Evolutionary conservation across 2,329 filamentous ascomycete genomes (phyloP), one percentile per base, ranked within the genome.

Genomic region (Massarina eburnea): DNA sequence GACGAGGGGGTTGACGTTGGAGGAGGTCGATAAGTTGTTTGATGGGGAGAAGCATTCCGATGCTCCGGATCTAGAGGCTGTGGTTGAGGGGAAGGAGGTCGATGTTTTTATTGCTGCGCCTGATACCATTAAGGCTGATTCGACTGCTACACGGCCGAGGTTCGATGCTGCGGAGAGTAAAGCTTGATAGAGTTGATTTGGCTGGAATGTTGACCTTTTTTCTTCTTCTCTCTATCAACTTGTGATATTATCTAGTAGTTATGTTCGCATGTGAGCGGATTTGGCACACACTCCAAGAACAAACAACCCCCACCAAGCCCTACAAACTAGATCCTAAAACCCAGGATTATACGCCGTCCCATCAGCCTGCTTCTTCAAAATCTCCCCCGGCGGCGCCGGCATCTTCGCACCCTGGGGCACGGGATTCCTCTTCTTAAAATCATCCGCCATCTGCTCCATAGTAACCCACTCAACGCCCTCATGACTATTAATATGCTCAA

Each of bases 401-500:
- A 86, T 76, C 57, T 84, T 60, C 1, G 84, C 84, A 0, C 81
- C 84, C 41, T 73, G 66, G 0, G 81, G 76, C 0, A 81, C 76
- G 3, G 67, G 67, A 48, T 84, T 86, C 66, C 80, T 84, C 46
- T 73, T 77, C 73, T 88, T 89, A 67, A 89, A 90, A 29, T 88
- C 82, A 60, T 89, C 84, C 22, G 76, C 81, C 71, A 90, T 88
- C 61, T 87, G 77, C 58, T 81, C 84, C 76, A 89, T 86, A 0
- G 82, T 86, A 0, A 85, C 80, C 76, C 82, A 86, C 54, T 85
- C 81, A 0, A 86, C 81, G 2, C 82, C 79, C 48, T 82, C 78
- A 42, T 81, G 75, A 45, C 75, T 76, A 59, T 84, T 87, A 59
- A 89, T 86, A 44, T 87, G 76, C 54, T 89, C 84, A 50, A 89